phyloP scores from a whole-genome alignment of 2,329 filamentous ascomycete species.

The Zymoseptoria passerinii region DNA sequence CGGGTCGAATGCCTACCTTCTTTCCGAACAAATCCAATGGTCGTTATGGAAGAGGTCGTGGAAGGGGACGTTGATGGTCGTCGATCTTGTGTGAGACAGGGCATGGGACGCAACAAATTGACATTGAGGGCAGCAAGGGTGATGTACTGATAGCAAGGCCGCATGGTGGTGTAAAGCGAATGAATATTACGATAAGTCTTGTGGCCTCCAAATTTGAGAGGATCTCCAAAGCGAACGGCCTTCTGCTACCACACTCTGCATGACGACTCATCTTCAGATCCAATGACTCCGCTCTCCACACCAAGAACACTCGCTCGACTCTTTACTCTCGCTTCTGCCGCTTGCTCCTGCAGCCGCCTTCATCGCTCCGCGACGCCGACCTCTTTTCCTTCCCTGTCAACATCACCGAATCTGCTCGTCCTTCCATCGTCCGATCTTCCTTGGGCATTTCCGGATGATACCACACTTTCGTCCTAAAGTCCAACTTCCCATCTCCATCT shows the following conservation, averaged over 20 bases:
- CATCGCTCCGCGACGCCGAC: neutral
- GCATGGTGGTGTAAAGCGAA: no score
- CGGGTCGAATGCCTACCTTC: constrained; percentile 5
- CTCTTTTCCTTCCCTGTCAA: neutral
- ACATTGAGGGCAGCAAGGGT: no score
- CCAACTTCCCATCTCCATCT: neutral
- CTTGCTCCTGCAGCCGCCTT: neutral
- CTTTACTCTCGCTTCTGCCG: neutral
- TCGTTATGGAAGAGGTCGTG: neutral
- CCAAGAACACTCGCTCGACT: neutral
- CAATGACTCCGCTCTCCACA: neutral
- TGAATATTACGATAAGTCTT: no score
- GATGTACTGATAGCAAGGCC: no score
- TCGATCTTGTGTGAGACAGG: neutral
- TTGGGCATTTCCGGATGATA: neutral
- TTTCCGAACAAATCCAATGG: constrained; percentile 6
- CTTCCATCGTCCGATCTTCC: no score
- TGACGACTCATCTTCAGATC: neutral
- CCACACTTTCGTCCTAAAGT: neutral
- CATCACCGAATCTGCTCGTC: neutral
- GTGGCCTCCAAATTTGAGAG: no score
- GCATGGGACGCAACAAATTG: no score
- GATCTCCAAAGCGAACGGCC: no score
- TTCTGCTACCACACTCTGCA: neutral
- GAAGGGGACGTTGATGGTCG: neutral